These are phyloP conservation scores for Cucurbita pepo DNA, from an alignment of 306 rosid genomes.

Conservation along the genomic window DNA sequence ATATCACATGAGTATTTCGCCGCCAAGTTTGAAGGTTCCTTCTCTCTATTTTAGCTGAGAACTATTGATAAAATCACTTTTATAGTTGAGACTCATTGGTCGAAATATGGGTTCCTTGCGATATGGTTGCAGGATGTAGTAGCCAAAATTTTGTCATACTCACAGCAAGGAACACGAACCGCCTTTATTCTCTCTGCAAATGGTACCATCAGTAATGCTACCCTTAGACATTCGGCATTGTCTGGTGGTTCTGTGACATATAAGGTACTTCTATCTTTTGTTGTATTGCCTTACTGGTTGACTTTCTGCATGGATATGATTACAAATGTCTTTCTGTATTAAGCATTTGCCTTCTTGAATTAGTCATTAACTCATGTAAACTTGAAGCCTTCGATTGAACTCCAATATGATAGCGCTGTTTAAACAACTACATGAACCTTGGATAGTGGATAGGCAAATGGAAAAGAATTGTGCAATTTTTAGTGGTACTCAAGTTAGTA, in stretches of 20 bases:
- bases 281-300: background rate
- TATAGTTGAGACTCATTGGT: background rate
- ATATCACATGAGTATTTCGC: background rate
- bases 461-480: background rate
- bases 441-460: background rate
- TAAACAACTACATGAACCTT: background rate
- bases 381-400: background rate
- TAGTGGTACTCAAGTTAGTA: background rate
- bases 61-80: background rate
- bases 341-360: background rate
- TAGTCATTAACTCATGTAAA: background rate
- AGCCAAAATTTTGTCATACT: constrained; percentile 35
- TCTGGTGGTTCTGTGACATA: constrained; percentile 34
- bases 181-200: constrained; percentile 57
- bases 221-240: constrained; percentile 33
- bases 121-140: constrained; percentile 50
- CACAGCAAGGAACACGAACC: constrained; percentile 48
- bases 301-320: background rate
- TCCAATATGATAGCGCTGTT: background rate
- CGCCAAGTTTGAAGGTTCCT: background rate
- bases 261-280: constrained; percentile 33
- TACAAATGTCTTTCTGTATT: background rate
- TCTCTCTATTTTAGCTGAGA: background rate
- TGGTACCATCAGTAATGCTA: constrained; percentile 49
- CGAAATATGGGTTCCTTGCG: background rate